Conservation (phyloP, 805 yeast genomes). For the Clavispora phyllophila region DNA sequence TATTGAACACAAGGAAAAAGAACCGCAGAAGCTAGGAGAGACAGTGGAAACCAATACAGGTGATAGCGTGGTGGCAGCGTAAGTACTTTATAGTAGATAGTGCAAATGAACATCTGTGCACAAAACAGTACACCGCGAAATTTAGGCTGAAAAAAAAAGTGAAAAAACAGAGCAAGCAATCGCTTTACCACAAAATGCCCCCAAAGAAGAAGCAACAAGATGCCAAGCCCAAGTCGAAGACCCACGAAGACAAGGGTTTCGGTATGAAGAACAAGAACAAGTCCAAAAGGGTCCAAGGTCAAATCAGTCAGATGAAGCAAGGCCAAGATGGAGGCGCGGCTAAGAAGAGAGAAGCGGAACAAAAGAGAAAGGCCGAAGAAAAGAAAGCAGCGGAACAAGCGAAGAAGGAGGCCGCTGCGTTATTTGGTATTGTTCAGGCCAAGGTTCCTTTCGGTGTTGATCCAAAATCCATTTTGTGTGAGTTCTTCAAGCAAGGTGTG, state of each 20-base stretch:
- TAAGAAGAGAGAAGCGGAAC: slow-evolving; percentile 72
- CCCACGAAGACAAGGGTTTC: slow-evolving; percentile 83
- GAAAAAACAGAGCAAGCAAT: slow-evolving; percentile 2
- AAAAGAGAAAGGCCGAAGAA: slow-evolving; percentile 62
- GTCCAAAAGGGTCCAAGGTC: slow-evolving; percentile 77
- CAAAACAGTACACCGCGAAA: slow-evolving; percentile 1
- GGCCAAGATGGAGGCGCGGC: slow-evolving; percentile 46
- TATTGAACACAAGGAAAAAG: slow-evolving; percentile 11
- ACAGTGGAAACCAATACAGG: too few relatives aligned
- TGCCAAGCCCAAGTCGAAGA: slow-evolving; percentile 57
- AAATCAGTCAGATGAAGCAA: slow-evolving; percentile 40
- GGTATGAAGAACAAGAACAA: slow-evolving; percentile 95
- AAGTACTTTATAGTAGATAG: background rate
- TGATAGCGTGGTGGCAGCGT: too few relatives aligned
- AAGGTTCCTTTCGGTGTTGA: slow-evolving; percentile 96
- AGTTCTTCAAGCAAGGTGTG: slow-evolving; percentile 77
- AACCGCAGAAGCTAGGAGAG: slow-evolving; percentile 5
- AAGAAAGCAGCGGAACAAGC: slow-evolving; percentile 91
- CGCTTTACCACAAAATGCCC: slow-evolving; percentile 47
- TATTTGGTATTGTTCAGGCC: slow-evolving; percentile 69
- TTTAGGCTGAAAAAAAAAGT: slow-evolving; percentile 2
- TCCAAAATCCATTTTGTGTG: slow-evolving; percentile 90
- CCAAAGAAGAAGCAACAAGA: slow-evolving; percentile 68
- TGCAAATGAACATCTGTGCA: background rate
- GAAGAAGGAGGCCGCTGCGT: slow-evolving; percentile 76